Evolutionary conservation across 495 filamentous ascomycete species (phyloP).

Genomic region (Penicillium egyptiacum): DNA sequence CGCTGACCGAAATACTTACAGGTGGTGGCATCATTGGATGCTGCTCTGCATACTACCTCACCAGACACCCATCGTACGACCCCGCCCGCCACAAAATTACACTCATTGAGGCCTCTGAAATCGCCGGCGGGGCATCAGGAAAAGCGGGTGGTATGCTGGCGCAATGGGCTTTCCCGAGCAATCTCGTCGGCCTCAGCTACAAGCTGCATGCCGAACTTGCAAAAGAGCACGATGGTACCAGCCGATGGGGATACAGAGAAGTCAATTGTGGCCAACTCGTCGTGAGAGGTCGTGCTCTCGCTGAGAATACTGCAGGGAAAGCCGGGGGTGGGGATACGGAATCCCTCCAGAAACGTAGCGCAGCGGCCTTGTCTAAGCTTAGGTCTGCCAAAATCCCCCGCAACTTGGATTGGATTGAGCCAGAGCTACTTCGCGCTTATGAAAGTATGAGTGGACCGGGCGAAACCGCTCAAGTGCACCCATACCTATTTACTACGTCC

Average conservation of each 20-base stretch:
- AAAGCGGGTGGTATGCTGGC: constrained; percentile 93
- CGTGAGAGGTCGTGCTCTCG: constrained; percentile 52
- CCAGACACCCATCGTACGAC: constrained; percentile 82
- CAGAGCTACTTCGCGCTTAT: constrained; percentile 65
- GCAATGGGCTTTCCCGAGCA: constrained; percentile 87
- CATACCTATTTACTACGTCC: constrained; percentile 84
- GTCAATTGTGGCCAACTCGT: constrained; percentile 74
- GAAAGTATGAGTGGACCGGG: constrained; percentile 78
- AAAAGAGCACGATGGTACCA: constrained; percentile 76
- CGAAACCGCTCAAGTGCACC: constrained; percentile 91
- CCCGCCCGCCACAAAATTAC: constrained; percentile 74
- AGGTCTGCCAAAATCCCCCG: constrained; percentile 64
- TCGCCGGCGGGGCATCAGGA: constrained; percentile 89
- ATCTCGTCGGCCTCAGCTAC: constrained; percentile 85
- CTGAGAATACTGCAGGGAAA: constrained; percentile 35
- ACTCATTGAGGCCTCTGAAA: constrained; percentile 82
- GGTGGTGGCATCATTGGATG: constrained; percentile 95
- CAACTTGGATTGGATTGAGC: constrained; percentile 85
- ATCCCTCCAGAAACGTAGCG: constrained; percentile 72
- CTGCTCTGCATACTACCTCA: constrained; percentile 91
- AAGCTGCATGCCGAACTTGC: constrained; percentile 79
- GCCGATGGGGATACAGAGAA: constrained; percentile 84
- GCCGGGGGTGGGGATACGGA: constrained; percentile 37
- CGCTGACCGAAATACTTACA: constrained; percentile 32
- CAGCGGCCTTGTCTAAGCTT: constrained; percentile 58